phyloP scores from a whole-genome alignment of 306 rosid species.

The Herpetospermum pedunculosum region DNA sequence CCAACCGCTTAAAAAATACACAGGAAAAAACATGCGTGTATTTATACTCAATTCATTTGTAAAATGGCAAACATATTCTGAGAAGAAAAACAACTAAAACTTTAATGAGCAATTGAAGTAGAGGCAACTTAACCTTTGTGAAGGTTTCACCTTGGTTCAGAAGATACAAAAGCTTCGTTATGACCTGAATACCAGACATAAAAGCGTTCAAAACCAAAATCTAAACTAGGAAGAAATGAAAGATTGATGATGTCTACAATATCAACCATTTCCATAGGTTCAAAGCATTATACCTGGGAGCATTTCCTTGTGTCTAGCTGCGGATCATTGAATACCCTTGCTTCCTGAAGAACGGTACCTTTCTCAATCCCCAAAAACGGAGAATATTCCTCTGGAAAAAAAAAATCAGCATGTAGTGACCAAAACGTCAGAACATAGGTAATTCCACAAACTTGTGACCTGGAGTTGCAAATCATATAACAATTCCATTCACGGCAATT shows the following conservation, averaged over 20 bases:
- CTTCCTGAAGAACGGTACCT: slow-evolving; percentile 98
- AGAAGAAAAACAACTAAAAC: neutral
- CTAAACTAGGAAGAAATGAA: neutral
- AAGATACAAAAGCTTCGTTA: slow-evolving; percentile 85
- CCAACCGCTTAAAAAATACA: neutral
- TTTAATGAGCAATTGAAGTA: slow-evolving; percentile 1
- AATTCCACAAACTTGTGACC: slow-evolving; percentile 7
- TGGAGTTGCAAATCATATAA: neutral
- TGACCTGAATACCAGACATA: slow-evolving; percentile 43
- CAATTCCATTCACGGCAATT: neutral
- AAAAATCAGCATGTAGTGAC: neutral
- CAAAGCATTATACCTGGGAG: slow-evolving; percentile 67
- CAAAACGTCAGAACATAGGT: neutral
- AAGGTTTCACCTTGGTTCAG: slow-evolving; percentile 90
- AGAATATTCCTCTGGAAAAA: slow-evolving; percentile 60
- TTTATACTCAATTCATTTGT: neutral
- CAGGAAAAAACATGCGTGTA: neutral
- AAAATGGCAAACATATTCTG: neutral
- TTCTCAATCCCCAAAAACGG: slow-evolving; percentile 93
- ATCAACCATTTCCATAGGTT: slow-evolving; percentile 1
- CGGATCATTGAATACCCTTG: slow-evolving; percentile 98
- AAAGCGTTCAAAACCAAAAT: slow-evolving; percentile 13
- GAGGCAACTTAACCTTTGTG: slow-evolving; percentile 56
- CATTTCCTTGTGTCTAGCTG: slow-evolving; percentile 93
- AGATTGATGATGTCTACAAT: neutral